These are phyloP conservation scores for Castanea sativa DNA, from an alignment of 306 rosid species.

Conservation along the genomic window DNA sequence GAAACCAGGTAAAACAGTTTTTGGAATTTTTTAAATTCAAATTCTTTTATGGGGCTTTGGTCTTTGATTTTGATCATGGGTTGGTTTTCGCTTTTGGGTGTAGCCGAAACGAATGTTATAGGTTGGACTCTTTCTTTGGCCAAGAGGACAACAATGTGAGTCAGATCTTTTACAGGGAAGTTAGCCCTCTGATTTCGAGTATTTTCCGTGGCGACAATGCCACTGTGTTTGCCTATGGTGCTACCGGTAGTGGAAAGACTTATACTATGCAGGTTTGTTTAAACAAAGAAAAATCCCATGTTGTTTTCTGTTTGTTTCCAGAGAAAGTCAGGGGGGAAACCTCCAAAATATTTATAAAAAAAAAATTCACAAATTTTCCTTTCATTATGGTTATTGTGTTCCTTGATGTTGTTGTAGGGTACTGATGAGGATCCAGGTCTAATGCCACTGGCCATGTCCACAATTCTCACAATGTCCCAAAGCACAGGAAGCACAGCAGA, in stretches of 20 bases:
- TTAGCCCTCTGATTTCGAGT: slow-evolving; percentile 67
- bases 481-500: slow-evolving; percentile 52
- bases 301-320: neutral
- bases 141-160: slow-evolving; percentile 69
- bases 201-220: slow-evolving; percentile 73
- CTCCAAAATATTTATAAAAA: too few relatives aligned
- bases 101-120: slow-evolving; percentile 84
- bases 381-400: neutral
- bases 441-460: slow-evolving; percentile 72
- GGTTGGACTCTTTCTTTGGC: slow-evolving; percentile 72
- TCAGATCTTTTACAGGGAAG: slow-evolving; percentile 66
- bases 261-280: slow-evolving; percentile 84
- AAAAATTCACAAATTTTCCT: neutral
- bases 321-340: neutral
- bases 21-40: neutral
- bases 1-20: slow-evolving; percentile 54
- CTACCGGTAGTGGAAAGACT: slow-evolving; percentile 96
- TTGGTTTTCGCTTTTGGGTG: neutral
- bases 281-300: neutral
- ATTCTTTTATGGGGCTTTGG: neutral
- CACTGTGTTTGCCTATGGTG: slow-evolving; percentile 93
- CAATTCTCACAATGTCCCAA: slow-evolving; percentile 54
- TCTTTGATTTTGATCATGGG: neutral
- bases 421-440: slow-evolving; percentile 74
- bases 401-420: slow-evolving; percentile 47